A percentile compares a stretch with the other conserved stretches of the same genome.
phyloP scores from a whole-genome alignment of 805 yeast genomes.

The Candida chauliodis region DNA sequence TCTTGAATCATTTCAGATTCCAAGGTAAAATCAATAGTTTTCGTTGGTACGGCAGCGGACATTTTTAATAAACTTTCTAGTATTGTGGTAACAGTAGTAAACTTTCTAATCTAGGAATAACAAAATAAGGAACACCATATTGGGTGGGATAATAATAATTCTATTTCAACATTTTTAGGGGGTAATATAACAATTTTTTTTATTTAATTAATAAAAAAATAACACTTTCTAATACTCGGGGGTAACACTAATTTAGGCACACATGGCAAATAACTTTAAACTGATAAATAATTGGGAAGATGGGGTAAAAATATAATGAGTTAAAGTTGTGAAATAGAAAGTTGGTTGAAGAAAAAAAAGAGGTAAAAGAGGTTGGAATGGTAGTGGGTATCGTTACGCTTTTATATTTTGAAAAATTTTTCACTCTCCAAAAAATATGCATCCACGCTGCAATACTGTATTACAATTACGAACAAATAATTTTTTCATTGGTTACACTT shows the following conservation, averaged over 20 bases:
- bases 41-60: conserved; percentile 22
- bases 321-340: conserved; percentile 5
- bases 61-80: conserved; percentile 13
- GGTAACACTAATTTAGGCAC: conserved; percentile 31
- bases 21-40: conserved; percentile 19
- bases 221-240: conserved; percentile 7
- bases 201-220: conserved; percentile 9
- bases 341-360: background rate
- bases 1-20: conserved; percentile 18
- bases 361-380: background rate
- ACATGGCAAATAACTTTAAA: conserved; percentile 20
- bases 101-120: conserved; percentile 11
- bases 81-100: conserved; percentile 11
- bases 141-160: conserved; percentile 21
- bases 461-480: background rate
- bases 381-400: background rate
- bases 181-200: conserved; percentile 23
- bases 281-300: conserved; percentile 9
- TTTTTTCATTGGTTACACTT: background rate
- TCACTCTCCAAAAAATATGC: background rate
- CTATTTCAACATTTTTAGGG: conserved; percentile 32
- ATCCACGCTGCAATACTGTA: background rate
- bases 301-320: background rate
- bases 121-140: conserved; percentile 26
- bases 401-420: background rate